These are phyloP conservation scores for Scedosporium aurantiacum DNA, from an alignment of 2,329 filamentous ascomycete species.

Conservation along the genomic window DNA sequence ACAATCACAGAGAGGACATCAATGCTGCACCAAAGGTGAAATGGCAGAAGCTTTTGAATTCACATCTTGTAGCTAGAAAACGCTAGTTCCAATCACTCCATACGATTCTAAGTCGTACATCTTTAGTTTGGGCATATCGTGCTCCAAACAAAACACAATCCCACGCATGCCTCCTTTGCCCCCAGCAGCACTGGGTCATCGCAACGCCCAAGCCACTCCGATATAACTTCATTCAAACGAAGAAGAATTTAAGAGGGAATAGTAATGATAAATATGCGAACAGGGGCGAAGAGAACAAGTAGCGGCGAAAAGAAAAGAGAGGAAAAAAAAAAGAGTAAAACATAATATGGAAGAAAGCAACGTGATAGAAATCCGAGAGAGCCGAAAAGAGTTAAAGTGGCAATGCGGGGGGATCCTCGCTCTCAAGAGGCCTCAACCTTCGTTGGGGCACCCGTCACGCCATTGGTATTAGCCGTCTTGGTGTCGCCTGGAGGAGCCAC, in stretches of 20 bases:
- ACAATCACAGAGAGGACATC: too few species aligned
- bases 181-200: background rate
- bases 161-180: background rate
- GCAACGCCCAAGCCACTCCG: background rate
- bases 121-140: background rate
- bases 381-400: background rate
- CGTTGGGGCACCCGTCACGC: constrained; percentile 30
- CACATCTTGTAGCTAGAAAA: background rate
- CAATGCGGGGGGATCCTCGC: background rate
- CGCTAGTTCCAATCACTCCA: background rate
- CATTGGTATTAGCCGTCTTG: constrained; percentile 42
- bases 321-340: constrained; percentile 4
- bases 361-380: background rate
- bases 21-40: background rate
- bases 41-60: constrained; percentile 1
- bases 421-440: constrained; percentile 32
- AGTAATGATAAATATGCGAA: background rate
- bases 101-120: background rate
- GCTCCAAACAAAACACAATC: background rate
- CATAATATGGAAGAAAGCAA: background rate
- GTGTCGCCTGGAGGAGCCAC: constrained; percentile 30
- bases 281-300: background rate
- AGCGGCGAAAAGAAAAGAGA: constrained; percentile 2
- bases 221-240: background rate
- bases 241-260: background rate